phyloP scores from a whole-genome alignment of 768 basidiomycete species.

The Lanmaoa rubissima region DNA sequence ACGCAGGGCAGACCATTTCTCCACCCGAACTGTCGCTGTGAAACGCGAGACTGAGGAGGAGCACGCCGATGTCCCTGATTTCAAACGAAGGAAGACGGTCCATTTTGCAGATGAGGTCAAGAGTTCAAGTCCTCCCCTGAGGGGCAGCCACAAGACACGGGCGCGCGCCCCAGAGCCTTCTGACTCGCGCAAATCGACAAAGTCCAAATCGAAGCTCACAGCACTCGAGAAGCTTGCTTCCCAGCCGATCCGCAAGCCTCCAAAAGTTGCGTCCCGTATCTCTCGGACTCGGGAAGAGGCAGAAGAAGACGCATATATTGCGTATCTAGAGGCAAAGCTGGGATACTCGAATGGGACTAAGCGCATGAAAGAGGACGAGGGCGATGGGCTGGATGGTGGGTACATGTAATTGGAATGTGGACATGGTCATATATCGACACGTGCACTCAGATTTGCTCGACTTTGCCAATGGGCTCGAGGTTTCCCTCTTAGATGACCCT shows the following conservation, averaged over 20 bases:
- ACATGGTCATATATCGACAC: background rate
- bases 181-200: background rate
- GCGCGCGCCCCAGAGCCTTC: background rate
- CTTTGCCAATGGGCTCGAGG: conserved; percentile 39
- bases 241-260: conserved; percentile 12
- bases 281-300: conserved; percentile 44
- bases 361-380: conserved; percentile 49
- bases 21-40: conserved; percentile 27
- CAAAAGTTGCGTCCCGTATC: background rate
- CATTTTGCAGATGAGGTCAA: conserved; percentile 11
- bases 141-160: background rate
- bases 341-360: conserved; percentile 46
- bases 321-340: conserved; percentile 76
- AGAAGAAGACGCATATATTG: conserved; percentile 84
- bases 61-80: conserved; percentile 43
- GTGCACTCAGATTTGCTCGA: conserved; percentile 49
- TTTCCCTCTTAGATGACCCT: background rate
- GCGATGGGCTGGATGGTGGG: conserved; percentile 85
- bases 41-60: conserved; percentile 44
- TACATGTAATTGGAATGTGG: conserved; percentile 1
- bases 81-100: conserved; percentile 44
- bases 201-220: conserved; percentile 20
- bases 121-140: background rate
- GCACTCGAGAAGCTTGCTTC: conserved; percentile 36
- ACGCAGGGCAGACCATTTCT: conserved; percentile 61